Percentiles rank a stretch among this genome's conserved stretches.
Evolutionary conservation across 768 basidiomycete genomes (phyloP).

Genomic region (Pisolithus albus): DNA sequence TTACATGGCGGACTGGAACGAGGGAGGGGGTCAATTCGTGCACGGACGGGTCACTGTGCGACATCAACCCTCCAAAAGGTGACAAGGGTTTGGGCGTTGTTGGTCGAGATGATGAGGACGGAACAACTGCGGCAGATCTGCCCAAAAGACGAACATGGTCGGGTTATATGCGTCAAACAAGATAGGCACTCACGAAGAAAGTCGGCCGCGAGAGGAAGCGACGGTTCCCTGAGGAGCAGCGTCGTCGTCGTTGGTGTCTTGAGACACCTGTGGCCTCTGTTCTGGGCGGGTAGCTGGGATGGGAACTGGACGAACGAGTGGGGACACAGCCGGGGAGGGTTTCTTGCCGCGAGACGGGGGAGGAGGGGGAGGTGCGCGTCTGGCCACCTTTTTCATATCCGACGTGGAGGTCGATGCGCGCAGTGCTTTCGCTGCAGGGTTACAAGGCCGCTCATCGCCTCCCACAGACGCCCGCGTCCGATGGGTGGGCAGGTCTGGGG

Average conservation of each 20-base stretch:
- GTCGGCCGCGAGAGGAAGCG: conserved; percentile 38
- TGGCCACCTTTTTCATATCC: conserved; percentile 40
- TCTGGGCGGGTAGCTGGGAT: conserved; percentile 28
- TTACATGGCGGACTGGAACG: conserved; percentile 16
- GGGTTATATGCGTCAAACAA: not conserved
- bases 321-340: conserved; percentile 39
- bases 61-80: conserved; percentile 12
- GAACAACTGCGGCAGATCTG: conserved; percentile 11
- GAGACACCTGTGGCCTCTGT: not conserved
- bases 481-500: conserved; percentile 31
- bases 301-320: conserved; percentile 47
- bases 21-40: conserved; percentile 9
- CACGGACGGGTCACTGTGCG: conserved; percentile 14
- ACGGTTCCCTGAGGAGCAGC: conserved; percentile 20
- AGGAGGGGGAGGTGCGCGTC: conserved; percentile 55
- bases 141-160: not conserved
- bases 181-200: conserved; percentile 38
- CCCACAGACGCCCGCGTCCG: conserved; percentile 32
- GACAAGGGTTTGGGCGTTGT: conserved; percentile 11
- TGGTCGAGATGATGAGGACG: conserved; percentile 6
- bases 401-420: conserved; percentile 48
- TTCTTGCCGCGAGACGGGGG: conserved; percentile 35
- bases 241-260: conserved; percentile 12
- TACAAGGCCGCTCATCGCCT: conserved; percentile 19
- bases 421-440: conserved; percentile 28